Evolutionary conservation across 1,284 basidiomycete species (phyloP).

Genomic region (Cutaneotrichosporon mucoides): DNA sequence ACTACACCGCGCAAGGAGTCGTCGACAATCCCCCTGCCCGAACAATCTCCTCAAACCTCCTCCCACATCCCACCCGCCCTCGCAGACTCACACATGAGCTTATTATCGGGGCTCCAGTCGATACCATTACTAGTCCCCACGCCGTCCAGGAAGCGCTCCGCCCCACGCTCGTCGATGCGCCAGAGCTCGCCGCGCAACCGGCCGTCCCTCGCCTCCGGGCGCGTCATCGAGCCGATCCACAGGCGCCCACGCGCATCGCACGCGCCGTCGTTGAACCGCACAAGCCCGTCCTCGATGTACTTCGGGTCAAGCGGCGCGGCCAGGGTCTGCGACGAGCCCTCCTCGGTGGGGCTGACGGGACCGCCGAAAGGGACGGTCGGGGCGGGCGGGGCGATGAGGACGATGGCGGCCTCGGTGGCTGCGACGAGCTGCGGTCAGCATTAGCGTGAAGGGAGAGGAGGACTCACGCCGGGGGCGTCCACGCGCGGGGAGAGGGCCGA

Average conservation of each 20-base stretch:
- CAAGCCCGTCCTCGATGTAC: slow-evolving; percentile 16
- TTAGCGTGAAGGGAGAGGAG: not conserved
- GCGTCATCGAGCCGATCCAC: slow-evolving; percentile 37
- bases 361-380: no score
- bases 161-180: slow-evolving; percentile 31
- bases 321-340: slow-evolving; percentile 7
- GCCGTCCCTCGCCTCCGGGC: slow-evolving; percentile 19
- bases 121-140: slow-evolving; percentile 47
- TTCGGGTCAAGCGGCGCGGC: slow-evolving; percentile 23
- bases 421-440: slow-evolving; percentile 14
- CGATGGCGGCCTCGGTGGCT: slow-evolving; percentile 14
- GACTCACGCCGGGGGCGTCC: no score
- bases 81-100: slow-evolving; percentile 39
- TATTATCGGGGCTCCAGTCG: slow-evolving; percentile 43
- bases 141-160: slow-evolving; percentile 26
- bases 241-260: slow-evolving; percentile 42
- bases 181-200: slow-evolving; percentile 32
- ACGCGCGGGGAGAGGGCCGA: no score
- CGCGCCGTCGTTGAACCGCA: slow-evolving; percentile 48
- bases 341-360: no score
- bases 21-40: no score
- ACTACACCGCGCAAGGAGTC: no score
- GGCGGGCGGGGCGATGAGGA: not conserved
- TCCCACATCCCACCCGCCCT: no score
- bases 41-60: no score